Percentiles rank a stretch among this genome's conserved stretches.
phyloP scores from a whole-genome alignment of 176 grass and related monocot genomes.

The Aegilops tauschii region DNA sequence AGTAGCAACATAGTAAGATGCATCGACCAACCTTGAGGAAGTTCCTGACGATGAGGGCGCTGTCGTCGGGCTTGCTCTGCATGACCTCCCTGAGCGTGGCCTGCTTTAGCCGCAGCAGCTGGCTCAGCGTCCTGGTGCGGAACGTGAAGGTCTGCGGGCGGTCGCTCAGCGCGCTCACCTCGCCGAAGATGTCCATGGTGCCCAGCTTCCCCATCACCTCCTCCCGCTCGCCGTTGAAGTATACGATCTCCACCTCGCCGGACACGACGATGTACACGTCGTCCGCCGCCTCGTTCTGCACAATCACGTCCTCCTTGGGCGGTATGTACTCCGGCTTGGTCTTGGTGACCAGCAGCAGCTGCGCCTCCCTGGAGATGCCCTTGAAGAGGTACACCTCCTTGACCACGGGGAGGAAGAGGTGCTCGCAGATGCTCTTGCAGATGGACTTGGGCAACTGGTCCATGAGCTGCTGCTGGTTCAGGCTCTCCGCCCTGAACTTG shows the following conservation, averaged over 20 bases:
- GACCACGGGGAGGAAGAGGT: conserved; percentile 78
- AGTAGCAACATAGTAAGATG: not conserved
- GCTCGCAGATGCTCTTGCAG: conserved; percentile 91
- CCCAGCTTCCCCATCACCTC: conserved; percentile 38
- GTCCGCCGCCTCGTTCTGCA: conserved; percentile 87
- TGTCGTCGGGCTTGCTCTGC: conserved; percentile 73
- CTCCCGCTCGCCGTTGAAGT: conserved; percentile 42
- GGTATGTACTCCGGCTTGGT: conserved; percentile 96
- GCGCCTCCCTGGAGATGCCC: conserved; percentile 64
- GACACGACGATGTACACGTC: conserved; percentile 81
- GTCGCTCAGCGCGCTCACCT: conserved; percentile 70
- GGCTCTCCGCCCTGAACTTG: conserved; percentile 88
- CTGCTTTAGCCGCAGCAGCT: conserved; percentile 83
- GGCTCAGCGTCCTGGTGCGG: conserved; percentile 73
- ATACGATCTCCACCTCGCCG: conserved; percentile 64
- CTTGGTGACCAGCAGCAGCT: conserved; percentile 62
- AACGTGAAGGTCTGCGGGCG: conserved; percentile 72
- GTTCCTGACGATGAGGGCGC: conserved; percentile 77
- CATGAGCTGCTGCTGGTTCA: conserved; percentile 97
- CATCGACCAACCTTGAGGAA: conserved; percentile 58
- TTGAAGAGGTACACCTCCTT: conserved; percentile 90
- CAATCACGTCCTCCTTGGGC: conserved; percentile 82
- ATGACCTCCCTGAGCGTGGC: conserved; percentile 84
- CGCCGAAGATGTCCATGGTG: conserved; percentile 69
- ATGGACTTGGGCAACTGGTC: conserved; percentile 91